Evolutionary conservation across 495 filamentous ascomycete genomes (phyloP).

Genomic region (Parathielavia appendiculata): DNA sequence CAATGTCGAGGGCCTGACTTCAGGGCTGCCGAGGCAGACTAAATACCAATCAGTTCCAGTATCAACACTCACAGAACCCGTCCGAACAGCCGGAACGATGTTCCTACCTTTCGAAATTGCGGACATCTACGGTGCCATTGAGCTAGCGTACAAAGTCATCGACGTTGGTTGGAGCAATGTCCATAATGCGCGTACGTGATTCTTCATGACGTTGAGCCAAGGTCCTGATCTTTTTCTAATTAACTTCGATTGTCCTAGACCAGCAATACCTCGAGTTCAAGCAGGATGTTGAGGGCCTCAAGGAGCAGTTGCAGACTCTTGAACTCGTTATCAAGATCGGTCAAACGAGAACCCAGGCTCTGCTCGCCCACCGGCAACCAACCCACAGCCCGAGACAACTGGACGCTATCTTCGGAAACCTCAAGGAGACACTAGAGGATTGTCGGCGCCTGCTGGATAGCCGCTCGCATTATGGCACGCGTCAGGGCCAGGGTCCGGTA

Average conservation of each 20-base stretch:
- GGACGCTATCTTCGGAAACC: not conserved
- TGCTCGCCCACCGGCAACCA: not conserved
- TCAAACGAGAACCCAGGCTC: not conserved
- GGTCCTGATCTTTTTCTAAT: not conserved
- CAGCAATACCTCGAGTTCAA: slow-evolving; percentile 12
- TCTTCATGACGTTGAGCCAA: not conserved
- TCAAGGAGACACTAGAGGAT: slow-evolving; percentile 13
- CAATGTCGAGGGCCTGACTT: too few relatives aligned
- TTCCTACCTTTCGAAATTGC: slow-evolving; percentile 14
- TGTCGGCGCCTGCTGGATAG: slow-evolving; percentile 13
- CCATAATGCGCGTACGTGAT: slow-evolving; percentile 5
- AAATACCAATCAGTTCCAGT: not conserved
- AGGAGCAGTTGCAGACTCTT: not conserved
- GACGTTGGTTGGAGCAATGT: slow-evolving; percentile 7
- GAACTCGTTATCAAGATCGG: not conserved
- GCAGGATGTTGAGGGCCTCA: slow-evolving; percentile 9
- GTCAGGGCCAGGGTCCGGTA: slow-evolving; percentile 1
- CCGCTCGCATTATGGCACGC: not conserved
- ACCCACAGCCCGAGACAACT: not conserved
- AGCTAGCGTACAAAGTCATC: slow-evolving; percentile 10
- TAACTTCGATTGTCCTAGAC: slow-evolving; percentile 1
- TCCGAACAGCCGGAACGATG: not conserved
- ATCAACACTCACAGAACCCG: not conserved
- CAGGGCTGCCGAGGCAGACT: too few relatives aligned
- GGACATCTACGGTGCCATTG: slow-evolving; percentile 7